These are phyloP conservation scores for Suillus variegatus DNA, from an alignment of 768 basidiomycete genomes.

Conservation along the genomic window DNA sequence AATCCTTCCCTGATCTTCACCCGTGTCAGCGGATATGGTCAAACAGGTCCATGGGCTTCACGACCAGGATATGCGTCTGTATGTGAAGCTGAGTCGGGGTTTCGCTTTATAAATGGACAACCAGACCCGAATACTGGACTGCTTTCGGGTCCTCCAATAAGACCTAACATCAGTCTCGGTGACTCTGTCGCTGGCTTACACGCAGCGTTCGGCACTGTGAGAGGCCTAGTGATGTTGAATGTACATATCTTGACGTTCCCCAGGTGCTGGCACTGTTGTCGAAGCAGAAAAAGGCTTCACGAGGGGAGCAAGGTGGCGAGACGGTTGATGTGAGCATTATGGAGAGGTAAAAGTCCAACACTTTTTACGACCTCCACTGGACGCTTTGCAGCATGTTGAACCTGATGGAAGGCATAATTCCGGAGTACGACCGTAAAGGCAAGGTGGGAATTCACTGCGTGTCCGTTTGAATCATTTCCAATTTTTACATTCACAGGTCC, in stretches of 20 bases:
- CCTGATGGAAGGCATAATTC: slow-evolving; percentile 76
- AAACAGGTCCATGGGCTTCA: slow-evolving; percentile 72
- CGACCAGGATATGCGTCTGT: slow-evolving; percentile 75
- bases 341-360: slow-evolving; percentile 49
- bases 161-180: slow-evolving; percentile 73
- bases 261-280: slow-evolving; percentile 65
- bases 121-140: slow-evolving; percentile 53
- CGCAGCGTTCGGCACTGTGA: slow-evolving; percentile 72
- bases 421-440: slow-evolving; percentile 72
- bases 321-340: slow-evolving; percentile 78
- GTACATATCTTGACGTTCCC: not conserved
- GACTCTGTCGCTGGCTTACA: slow-evolving; percentile 73
- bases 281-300: slow-evolving; percentile 35
- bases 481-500: slow-evolving; percentile 41
- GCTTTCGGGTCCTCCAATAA: slow-evolving; percentile 61
- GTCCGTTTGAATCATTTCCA: not conserved
- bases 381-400: slow-evolving; percentile 59
- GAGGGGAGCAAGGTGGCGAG: slow-evolving; percentile 39
- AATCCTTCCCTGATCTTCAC: slow-evolving; percentile 91
- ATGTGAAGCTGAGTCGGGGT: slow-evolving; percentile 76
- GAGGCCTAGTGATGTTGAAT: slow-evolving; percentile 13
- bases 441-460: slow-evolving; percentile 40
- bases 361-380: not conserved
- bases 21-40: slow-evolving; percentile 78
- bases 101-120: slow-evolving; percentile 71